Conservation (phyloP, 148 eudicot species). For the Silene uniflora region DNA sequence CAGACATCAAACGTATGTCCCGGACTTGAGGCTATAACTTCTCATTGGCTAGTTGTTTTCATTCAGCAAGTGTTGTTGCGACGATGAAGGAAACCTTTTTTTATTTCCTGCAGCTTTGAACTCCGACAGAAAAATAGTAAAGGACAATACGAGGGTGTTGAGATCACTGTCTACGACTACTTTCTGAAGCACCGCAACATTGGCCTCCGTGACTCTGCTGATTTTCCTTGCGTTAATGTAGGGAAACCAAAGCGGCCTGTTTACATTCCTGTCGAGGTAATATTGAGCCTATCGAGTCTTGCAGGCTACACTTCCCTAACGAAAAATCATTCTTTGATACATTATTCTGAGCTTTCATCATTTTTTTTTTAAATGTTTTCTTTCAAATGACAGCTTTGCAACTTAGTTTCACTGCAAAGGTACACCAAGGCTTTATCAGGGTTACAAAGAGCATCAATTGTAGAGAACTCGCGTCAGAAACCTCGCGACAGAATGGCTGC, state of each 20-base stretch:
- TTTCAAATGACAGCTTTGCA: no score
- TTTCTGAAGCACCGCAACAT: constrained; percentile 43
- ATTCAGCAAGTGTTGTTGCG: background rate
- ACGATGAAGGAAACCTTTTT: background rate
- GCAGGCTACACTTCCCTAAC: no score
- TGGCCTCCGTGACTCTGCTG: constrained; percentile 35
- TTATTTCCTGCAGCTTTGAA: constrained; percentile 39
- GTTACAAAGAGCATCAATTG: no score
- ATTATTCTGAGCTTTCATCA: no score
- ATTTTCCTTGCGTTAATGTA: constrained; percentile 63
- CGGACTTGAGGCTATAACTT: background rate
- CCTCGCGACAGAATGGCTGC: no score
- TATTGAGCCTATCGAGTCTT: no score
- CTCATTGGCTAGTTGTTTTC: background rate
- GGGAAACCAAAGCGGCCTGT: constrained; percentile 66
- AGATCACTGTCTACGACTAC: constrained; percentile 60
- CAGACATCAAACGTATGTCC: constrained; percentile 31
- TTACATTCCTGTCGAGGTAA: constrained; percentile 61
- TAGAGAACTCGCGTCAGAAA: no score
- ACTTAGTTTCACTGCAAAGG: no score
- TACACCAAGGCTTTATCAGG: no score
- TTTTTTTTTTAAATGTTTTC: no score
- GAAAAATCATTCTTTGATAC: no score
- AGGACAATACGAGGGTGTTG: constrained; percentile 35
- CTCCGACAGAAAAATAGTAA: constrained; percentile 34